These are phyloP conservation scores for Apiotrichum veenhuisii DNA, from an alignment of 1,284 basidiomycete genomes.

Conservation along the genomic window DNA sequence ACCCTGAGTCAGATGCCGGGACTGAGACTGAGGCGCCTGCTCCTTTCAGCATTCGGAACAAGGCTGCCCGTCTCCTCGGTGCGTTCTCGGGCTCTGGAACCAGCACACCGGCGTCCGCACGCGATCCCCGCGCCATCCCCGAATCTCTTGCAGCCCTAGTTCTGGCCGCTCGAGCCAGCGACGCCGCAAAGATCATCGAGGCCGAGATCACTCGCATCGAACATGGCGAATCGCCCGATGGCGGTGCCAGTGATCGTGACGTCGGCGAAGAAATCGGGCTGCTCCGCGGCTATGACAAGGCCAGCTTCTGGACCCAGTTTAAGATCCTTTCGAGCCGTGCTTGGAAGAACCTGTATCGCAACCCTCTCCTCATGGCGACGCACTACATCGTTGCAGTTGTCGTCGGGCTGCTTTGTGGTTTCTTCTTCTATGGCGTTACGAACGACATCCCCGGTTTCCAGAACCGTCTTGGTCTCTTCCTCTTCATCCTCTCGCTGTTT, in stretches of 20 bases:
- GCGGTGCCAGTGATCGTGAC: constrained; percentile 26
- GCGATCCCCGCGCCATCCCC: constrained; percentile 52
- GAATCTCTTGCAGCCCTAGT: constrained; percentile 72
- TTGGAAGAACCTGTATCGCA: constrained; percentile 96
- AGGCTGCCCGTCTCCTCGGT: constrained; percentile 72
- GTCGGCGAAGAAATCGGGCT: constrained; percentile 60
- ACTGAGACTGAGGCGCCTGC: constrained; percentile 8
- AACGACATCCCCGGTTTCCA: constrained; percentile 94
- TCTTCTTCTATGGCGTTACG: constrained; percentile 54
- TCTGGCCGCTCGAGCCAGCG: constrained; percentile 64
- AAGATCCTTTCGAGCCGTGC: constrained; percentile 86
- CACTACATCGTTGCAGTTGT: constrained; percentile 83
- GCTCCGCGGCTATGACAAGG: constrained; percentile 74
- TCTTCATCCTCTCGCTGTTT: constrained; percentile 91
- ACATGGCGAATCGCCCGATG: constrained; percentile 41
- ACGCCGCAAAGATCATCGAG: constrained; percentile 61
- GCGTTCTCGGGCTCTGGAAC: constrained; percentile 55
- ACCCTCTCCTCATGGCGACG: constrained; percentile 82
- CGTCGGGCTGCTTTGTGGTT: constrained; percentile 64
- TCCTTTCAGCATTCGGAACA: constrained; percentile 56
- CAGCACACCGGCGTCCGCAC: constrained; percentile 35
- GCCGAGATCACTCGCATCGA: constrained; percentile 61
- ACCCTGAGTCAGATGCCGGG: not conserved
- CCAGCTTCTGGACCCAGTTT: constrained; percentile 84
- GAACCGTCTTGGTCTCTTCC: constrained; percentile 76